A percentile compares a stretch with the other conserved stretches of the same genome.
phyloP scores from a whole-genome alignment of 2,329 filamentous ascomycete species.

The Basipetospora chlamydospora region DNA sequence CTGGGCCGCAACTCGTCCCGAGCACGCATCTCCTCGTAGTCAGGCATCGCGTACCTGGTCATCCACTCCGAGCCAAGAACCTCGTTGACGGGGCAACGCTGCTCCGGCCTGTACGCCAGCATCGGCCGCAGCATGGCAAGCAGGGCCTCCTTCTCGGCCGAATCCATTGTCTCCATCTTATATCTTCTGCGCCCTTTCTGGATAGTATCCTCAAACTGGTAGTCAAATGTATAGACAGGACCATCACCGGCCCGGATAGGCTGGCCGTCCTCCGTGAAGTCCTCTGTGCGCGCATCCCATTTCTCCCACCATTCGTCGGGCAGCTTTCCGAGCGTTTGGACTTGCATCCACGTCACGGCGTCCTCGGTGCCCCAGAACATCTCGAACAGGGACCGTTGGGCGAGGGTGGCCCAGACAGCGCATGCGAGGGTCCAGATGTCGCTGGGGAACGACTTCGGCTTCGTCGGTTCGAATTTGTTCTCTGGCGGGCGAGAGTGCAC shows the following conservation, averaged over 20 bases:
- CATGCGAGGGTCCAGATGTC: conserved; percentile 26
- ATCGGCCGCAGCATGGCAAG: background rate
- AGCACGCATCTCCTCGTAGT: too few relatives aligned
- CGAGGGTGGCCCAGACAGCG: conserved; percentile 20
- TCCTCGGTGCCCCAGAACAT: conserved; percentile 4
- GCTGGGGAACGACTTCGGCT: conserved; percentile 17
- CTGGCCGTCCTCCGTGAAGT: conserved; percentile 10
- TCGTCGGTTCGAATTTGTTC: conserved; percentile 18
- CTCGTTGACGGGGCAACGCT: background rate
- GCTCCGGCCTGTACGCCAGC: background rate
- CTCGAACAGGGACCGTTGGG: conserved; percentile 11
- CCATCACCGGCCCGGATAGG: conserved; percentile 2
- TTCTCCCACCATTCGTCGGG: conserved; percentile 12
- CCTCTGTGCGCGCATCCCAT: conserved; percentile 10
- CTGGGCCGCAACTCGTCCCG: too few relatives aligned
- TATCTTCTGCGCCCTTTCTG: background rate
- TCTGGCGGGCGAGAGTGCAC: conserved; percentile 7
- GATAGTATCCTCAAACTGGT: background rate
- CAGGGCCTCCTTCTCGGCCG: background rate
- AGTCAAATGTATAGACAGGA: background rate
- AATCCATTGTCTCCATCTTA: background rate
- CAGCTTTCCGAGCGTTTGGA: conserved; percentile 9
- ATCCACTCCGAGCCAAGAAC: background rate
- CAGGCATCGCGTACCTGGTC: background rate
- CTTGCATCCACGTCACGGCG: conserved; percentile 8